Evolutionary conservation across 2,329 filamentous ascomycete genomes (phyloP).

Genomic region (Penicillium sp.): DNA sequence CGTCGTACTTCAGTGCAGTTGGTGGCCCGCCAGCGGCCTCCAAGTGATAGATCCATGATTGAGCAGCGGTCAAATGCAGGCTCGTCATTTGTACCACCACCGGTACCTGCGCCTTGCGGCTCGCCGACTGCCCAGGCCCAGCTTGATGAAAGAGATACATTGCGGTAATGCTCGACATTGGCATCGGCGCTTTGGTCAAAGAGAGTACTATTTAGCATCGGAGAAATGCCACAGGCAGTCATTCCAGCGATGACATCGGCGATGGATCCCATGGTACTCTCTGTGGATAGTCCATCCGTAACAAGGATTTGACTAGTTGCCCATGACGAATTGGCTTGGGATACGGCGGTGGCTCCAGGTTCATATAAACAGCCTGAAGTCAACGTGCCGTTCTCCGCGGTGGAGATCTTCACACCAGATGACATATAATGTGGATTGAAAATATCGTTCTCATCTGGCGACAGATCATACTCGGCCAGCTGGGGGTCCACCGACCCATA

Average conservation of each 20-base stretch:
- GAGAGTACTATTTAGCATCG: slow-evolving; percentile 59
- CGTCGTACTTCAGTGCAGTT: slow-evolving; percentile 56
- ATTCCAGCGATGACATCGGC: slow-evolving; percentile 39
- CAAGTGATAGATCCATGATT: slow-evolving; percentile 48
- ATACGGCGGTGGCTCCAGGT: slow-evolving; percentile 41
- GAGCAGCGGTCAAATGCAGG: slow-evolving; percentile 55
- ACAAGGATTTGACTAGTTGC: slow-evolving; percentile 37
- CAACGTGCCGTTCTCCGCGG: slow-evolving; percentile 43
- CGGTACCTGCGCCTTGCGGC: slow-evolving; percentile 50
- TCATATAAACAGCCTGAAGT: slow-evolving; percentile 57
- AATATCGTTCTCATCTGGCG: slow-evolving; percentile 51
- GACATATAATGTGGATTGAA: slow-evolving; percentile 53
- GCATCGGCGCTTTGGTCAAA: slow-evolving; percentile 52
- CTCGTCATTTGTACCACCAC: slow-evolving; percentile 23
- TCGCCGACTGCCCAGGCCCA: slow-evolving; percentile 64
- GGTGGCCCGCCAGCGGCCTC: slow-evolving; percentile 59
- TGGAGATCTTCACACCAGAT: slow-evolving; percentile 34
- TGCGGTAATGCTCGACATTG: slow-evolving; percentile 49
- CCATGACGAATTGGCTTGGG: slow-evolving; percentile 56
- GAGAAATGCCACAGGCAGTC: slow-evolving; percentile 62
- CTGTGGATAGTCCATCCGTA: slow-evolving; percentile 26
- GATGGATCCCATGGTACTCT: slow-evolving; percentile 31
- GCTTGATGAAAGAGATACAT: slow-evolving; percentile 52
- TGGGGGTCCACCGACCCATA: slow-evolving; percentile 61
- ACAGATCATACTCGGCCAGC: slow-evolving; percentile 57